Conservation (phyloP, 2,329 filamentous ascomycete genomes). For the Sporothrix inflata region DNA sequence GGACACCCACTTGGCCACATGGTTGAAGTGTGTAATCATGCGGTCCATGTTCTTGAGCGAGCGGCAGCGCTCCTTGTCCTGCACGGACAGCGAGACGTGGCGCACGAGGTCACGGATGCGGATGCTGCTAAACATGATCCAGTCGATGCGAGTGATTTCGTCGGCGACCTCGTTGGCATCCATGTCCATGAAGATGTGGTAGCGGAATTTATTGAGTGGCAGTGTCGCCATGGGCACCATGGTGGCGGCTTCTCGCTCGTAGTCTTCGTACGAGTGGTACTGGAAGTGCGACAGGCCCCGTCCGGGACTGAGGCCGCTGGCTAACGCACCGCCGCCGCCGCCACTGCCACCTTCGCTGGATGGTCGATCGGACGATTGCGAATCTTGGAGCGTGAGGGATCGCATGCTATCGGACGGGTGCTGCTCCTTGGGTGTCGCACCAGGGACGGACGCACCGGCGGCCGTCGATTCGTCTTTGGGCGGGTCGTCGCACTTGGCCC, state of each 20-base stretch:
- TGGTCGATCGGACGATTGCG: slow-evolving; percentile 44
- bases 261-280: slow-evolving; percentile 73
- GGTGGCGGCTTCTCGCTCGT: slow-evolving; percentile 74
- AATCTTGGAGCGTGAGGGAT: slow-evolving; percentile 54
- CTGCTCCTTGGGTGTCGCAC: slow-evolving; percentile 21
- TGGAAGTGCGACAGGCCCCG: slow-evolving; percentile 50
- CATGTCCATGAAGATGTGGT: slow-evolving; percentile 86
- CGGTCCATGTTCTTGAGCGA: slow-evolving; percentile 85
- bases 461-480: slow-evolving; percentile 33
- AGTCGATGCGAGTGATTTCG: slow-evolving; percentile 94
- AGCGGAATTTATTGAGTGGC: slow-evolving; percentile 80
- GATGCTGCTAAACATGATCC: slow-evolving; percentile 97
- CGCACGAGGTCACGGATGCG: slow-evolving; percentile 90
- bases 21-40: slow-evolving; percentile 92
- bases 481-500: slow-evolving; percentile 80
- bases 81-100: slow-evolving; percentile 76
- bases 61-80: slow-evolving; percentile 74
- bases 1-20: slow-evolving; percentile 78
- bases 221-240: slow-evolving; percentile 71
- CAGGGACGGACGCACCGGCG: slow-evolving; percentile 4
- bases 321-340: neutral
- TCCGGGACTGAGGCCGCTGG: neutral
- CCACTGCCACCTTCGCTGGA: slow-evolving; percentile 41
- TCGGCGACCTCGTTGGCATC: slow-evolving; percentile 83
- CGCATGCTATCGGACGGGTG: slow-evolving; percentile 50